Percentiles rank a stretch among this genome's conserved stretches.
Evolutionary conservation across 2,329 filamentous ascomycete genomes (phyloP).

Genomic region (Monascus ruber): DNA sequence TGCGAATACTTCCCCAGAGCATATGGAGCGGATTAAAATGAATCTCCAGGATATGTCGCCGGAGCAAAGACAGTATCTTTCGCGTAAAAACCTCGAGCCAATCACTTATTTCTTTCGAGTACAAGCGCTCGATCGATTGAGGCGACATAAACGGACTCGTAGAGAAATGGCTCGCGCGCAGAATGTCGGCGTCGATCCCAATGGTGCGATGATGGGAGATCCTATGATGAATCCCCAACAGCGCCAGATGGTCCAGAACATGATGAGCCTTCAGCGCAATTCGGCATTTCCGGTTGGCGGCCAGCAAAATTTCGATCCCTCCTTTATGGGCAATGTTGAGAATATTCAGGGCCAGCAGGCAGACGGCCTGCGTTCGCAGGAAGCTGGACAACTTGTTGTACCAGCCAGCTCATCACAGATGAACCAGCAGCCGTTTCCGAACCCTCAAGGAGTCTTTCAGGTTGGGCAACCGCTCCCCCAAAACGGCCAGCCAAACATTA

Average conservation of each 20-base stretch:
- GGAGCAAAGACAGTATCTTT: conserved; percentile 37
- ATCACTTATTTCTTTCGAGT: conserved; percentile 41
- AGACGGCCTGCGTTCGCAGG: conserved; percentile 49
- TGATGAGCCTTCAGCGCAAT: conserved; percentile 30
- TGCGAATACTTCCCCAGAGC: conserved; percentile 31
- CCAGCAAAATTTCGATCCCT: conserved; percentile 21
- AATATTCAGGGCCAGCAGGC: conserved; percentile 50
- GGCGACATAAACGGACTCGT: conserved; percentile 21
- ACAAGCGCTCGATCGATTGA: conserved; percentile 35
- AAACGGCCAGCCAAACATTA: conserved; percentile 25
- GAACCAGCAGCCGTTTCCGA: conserved; percentile 28
- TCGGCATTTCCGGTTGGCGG: conserved; percentile 21
- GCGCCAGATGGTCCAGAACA: conserved; percentile 30
- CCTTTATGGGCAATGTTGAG: conserved; percentile 37
- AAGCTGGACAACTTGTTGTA: conserved; percentile 52
- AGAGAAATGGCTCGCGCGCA: conserved; percentile 21
- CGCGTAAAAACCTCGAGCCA: conserved; percentile 37
- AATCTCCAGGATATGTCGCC: conserved; percentile 36
- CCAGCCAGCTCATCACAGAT: conserved; percentile 50
- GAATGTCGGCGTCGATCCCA: conserved; percentile 18
- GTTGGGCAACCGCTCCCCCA: conserved; percentile 31
- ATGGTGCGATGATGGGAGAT: conserved; percentile 24
- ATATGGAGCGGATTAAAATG: conserved; percentile 37
- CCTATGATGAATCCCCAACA: conserved; percentile 28
- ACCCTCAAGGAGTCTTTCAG: conserved; percentile 31